Base-by-base conservation (phyloP, 345 rosid species). In the Eutrema heterophyllum region DNA sequence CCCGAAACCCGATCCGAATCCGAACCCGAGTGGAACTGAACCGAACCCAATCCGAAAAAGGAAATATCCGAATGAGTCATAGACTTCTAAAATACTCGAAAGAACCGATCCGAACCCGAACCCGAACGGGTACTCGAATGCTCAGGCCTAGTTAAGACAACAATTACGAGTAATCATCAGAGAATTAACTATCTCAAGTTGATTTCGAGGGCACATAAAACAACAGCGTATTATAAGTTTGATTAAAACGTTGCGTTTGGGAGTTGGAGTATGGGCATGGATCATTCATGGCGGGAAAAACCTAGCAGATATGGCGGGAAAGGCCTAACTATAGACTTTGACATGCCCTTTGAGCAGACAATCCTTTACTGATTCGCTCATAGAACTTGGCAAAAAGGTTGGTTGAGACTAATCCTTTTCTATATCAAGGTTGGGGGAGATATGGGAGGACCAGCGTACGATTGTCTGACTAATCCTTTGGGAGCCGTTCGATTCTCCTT, bases 401-500 rank as follows among this genome's bases (percentile, higher is more conserved):
- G 11, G 9, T 8, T 29, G 68, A 62, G 79, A n/a, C n/a, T n/a
- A n/a, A 53, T 52, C 35, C n/a, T n/a, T n/a, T n/a, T n/a, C n/a
- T n/a, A n/a, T n/a, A n/a, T n/a, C n/a, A n/a, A n/a, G n/a, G n/a
- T n/a, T n/a, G n/a, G n/a, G 35, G 16, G 58, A 30, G 21, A 79
- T 57, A 92, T 95, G 97, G 99, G 84, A 7, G 97, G 99, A 36
- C 86, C 85, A 11, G 79, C 78, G 48, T 91, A 87, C 79, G 99
- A 94, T 85, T 89, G 87, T 84, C 53, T 87, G 16, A 84, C 79
- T 39, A 95, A 95, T 73, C 99, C 99, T 4, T 80, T 92, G 21
- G 99, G 96, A 75, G 97, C 93, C 72, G 92, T 95, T 54, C 87
- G 97, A 64, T 82, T 80, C 58, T 82, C 90, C 4, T 95, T 95